These are phyloP conservation scores for Sporisorium reilianum DNA, from an alignment of 1,284 basidiomycete genomes.

Conservation along the genomic window DNA sequence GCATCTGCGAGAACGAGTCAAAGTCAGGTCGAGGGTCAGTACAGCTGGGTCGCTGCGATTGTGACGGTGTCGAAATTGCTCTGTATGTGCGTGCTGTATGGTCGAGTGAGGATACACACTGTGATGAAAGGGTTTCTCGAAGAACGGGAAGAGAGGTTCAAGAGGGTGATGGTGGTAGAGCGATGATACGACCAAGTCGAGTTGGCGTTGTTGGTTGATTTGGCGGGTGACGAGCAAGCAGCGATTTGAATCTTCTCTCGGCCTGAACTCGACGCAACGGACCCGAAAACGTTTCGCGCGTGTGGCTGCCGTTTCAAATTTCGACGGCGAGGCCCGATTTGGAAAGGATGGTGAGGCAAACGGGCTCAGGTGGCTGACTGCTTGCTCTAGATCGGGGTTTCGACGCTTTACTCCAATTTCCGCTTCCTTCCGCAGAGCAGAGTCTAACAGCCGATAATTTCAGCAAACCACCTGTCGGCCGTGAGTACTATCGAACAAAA, in stretches of 20 bases:
- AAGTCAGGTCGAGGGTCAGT: slow-evolving; percentile 15
- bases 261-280: slow-evolving; percentile 10
- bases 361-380: too few species aligned
- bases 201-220: slow-evolving; percentile 11
- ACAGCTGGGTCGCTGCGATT: background rate
- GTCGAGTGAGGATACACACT: slow-evolving; percentile 19
- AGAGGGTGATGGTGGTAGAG: slow-evolving; percentile 25
- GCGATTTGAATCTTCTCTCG: slow-evolving; percentile 11
- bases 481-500: background rate
- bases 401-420: background rate
- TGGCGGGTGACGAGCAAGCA: slow-evolving; percentile 8
- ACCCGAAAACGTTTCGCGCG: slow-evolving; percentile 5
- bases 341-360: too few species aligned
- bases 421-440: background rate
- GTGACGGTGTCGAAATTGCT: background rate
- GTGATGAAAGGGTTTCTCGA: slow-evolving; percentile 17
- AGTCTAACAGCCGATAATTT: background rate
- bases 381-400: background rate
- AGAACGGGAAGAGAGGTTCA: slow-evolving; percentile 6
- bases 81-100: background rate
- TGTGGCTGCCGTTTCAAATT: background rate
- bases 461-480: background rate
- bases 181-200: background rate
- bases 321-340: background rate
- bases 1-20: slow-evolving; percentile 35